Evolutionary conservation across 2,329 filamentous ascomycete genomes (phyloP).

Genomic region (Pyrenochaeta sp.): DNA sequence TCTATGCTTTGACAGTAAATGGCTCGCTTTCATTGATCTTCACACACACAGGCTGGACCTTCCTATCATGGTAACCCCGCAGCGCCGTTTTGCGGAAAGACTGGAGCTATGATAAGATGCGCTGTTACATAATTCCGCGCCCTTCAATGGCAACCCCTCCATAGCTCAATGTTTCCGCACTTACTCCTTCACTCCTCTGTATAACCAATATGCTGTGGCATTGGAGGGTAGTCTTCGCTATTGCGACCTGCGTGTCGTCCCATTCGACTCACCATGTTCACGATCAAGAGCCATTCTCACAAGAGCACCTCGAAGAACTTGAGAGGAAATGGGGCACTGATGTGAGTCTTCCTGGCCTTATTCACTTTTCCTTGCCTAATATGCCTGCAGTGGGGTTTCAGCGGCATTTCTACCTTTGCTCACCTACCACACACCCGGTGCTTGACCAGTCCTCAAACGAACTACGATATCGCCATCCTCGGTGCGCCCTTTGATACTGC

Average conservation of each 20-base stretch:
- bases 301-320: slow-evolving; percentile 41
- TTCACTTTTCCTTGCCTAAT: too few species aligned
- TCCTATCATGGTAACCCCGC: slow-evolving; percentile 30
- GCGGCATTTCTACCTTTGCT: slow-evolving; percentile 69
- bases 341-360: slow-evolving; percentile 35
- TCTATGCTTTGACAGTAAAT: too few species aligned
- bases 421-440: slow-evolving; percentile 58
- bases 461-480: slow-evolving; percentile 58
- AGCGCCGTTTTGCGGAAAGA: slow-evolving; percentile 22
- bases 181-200: neutral
- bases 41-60: slow-evolving; percentile 21
- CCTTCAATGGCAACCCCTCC: slow-evolving; percentile 16
- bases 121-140: slow-evolving; percentile 40
- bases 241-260: slow-evolving; percentile 26
- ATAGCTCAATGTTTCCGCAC: slow-evolving; percentile 2
- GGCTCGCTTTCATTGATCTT: neutral
- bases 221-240: slow-evolving; percentile 16
- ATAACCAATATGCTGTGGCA: slow-evolving; percentile 26
- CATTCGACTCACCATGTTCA: slow-evolving; percentile 41
- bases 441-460: slow-evolving; percentile 53
- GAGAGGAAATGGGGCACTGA: slow-evolving; percentile 53
- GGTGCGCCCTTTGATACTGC: slow-evolving; percentile 60
- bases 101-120: slow-evolving; percentile 31
- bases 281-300: slow-evolving; percentile 34
- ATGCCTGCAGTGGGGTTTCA: slow-evolving; percentile 66